Evolutionary conservation across 768 basidiomycete genomes (phyloP).

Genomic region (Stropharia rugosoannulata): DNA sequence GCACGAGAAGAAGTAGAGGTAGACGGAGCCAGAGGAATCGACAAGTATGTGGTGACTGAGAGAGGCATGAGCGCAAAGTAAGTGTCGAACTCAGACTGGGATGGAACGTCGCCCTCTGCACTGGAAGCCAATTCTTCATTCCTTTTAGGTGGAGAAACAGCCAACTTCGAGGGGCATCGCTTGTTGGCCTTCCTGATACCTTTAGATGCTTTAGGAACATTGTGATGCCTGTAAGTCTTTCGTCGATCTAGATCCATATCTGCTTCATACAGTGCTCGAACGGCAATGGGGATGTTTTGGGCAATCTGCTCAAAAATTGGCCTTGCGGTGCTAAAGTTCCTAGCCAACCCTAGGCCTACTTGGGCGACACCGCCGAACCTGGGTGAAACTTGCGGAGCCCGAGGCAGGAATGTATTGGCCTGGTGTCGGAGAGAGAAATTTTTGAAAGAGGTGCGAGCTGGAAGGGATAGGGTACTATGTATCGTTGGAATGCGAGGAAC

Average conservation of each 20-base stretch:
- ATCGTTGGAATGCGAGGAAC: slow-evolving; percentile 34
- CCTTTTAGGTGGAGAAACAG: too few relatives aligned
- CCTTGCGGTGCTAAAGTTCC: slow-evolving; percentile 72
- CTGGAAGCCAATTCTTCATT: background rate
- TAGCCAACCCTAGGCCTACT: slow-evolving; percentile 73
- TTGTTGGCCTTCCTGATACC: slow-evolving; percentile 24
- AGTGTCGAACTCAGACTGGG: slow-evolving; percentile 44
- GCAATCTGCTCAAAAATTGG: slow-evolving; percentile 80
- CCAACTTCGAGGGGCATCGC: too few relatives aligned
- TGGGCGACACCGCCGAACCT: slow-evolving; percentile 46
- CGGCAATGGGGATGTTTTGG: slow-evolving; percentile 77
- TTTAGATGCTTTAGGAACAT: slow-evolving; percentile 9
- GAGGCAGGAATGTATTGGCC: slow-evolving; percentile 51
- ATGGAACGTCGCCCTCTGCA: background rate
- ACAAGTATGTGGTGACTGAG: slow-evolving; percentile 60
- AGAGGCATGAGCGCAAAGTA: slow-evolving; percentile 53
- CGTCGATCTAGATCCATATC: slow-evolving; percentile 63
- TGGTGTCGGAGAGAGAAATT: slow-evolving; percentile 38
- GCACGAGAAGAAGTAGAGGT: slow-evolving; percentile 40
- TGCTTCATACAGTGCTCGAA: slow-evolving; percentile 71
- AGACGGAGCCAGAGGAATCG: slow-evolving; percentile 76
- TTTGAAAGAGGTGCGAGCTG: slow-evolving; percentile 48
- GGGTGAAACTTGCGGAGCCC: slow-evolving; percentile 46
- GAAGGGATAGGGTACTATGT: slow-evolving; percentile 55
- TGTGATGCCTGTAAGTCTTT: slow-evolving; percentile 34